These are phyloP conservation scores for Botrytis fragariae DNA, from an alignment of 2,329 filamentous ascomycete genomes.

Conservation along the genomic window DNA sequence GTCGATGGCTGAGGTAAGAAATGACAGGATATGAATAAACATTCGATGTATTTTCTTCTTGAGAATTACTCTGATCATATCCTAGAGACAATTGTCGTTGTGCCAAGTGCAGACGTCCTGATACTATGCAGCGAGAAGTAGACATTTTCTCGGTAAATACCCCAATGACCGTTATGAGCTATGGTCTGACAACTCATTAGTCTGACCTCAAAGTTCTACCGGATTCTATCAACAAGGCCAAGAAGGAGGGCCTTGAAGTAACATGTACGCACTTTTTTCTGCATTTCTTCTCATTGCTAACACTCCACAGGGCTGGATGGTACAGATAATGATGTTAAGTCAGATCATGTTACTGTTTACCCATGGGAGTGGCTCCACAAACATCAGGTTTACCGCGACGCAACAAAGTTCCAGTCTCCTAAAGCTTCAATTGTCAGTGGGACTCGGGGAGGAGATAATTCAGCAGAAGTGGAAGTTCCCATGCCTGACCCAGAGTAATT, in stretches of 20 bases:
- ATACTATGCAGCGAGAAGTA: constrained; percentile 66
- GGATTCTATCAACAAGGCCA: background rate
- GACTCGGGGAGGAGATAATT: background rate
- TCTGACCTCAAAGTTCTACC: background rate
- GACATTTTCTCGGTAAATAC: constrained; percentile 56
- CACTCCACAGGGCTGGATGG: constrained; percentile 51
- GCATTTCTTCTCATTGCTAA: constrained; percentile 18
- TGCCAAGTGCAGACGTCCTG: constrained; percentile 61
- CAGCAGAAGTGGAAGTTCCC: background rate
- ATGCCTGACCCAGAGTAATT: background rate
- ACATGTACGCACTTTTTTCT: constrained; percentile 46
- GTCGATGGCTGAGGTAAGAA: constrained; percentile 42
- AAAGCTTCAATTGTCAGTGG: background rate
- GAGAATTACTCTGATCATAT: constrained; percentile 20
- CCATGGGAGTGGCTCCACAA: constrained; percentile 59
- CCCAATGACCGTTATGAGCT: background rate
- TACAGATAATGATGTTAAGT: constrained; percentile 39
- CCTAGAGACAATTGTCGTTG: constrained; percentile 70
- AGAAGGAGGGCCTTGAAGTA: constrained; percentile 44
- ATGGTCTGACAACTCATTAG: background rate
- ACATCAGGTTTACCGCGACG: constrained; percentile 36
- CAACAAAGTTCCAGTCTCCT: background rate
- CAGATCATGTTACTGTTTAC: constrained; percentile 68
- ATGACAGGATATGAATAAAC: no score
- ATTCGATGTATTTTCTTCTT: background rate